A percentile compares a stretch with the other conserved stretches of the same genome.
These are phyloP conservation scores for Neurospora hispaniola DNA, from an alignment of 495 filamentous ascomycete species.

Conservation along the genomic window DNA sequence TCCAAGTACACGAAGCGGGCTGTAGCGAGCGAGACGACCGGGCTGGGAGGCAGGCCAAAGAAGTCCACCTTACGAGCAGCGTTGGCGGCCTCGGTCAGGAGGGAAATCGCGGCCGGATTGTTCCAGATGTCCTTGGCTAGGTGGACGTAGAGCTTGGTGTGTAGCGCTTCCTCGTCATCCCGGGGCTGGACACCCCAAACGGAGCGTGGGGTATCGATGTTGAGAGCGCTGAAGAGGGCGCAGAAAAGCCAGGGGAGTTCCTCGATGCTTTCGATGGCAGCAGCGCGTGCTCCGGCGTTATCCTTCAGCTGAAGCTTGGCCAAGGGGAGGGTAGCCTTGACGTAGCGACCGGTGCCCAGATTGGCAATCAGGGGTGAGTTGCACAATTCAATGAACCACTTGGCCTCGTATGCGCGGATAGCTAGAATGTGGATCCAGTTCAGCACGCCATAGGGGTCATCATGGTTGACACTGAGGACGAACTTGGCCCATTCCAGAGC, in stretches of 20 bases:
- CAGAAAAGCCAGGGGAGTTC: slow-evolving; percentile 72
- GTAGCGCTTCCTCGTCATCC: slow-evolving; percentile 56
- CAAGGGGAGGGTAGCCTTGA: slow-evolving; percentile 60
- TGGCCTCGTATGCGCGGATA: slow-evolving; percentile 64
- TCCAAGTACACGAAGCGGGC: slow-evolving; percentile 73
- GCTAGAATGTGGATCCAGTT: slow-evolving; percentile 75
- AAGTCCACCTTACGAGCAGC: slow-evolving; percentile 34
- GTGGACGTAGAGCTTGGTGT: slow-evolving; percentile 68
- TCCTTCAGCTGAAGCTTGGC: slow-evolving; percentile 63
- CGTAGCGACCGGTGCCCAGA: slow-evolving; percentile 42
- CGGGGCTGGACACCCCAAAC: slow-evolving; percentile 73
- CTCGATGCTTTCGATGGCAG: slow-evolving; percentile 55
- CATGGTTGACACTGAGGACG: slow-evolving; percentile 62
- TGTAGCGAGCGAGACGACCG: slow-evolving; percentile 38
- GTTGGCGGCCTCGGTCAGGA: slow-evolving; percentile 61
- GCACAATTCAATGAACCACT: slow-evolving; percentile 64
- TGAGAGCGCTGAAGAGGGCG: slow-evolving; percentile 64
- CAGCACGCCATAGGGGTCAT: slow-evolving; percentile 73
- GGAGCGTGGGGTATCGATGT: slow-evolving; percentile 58
- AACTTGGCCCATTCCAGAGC: slow-evolving; percentile 90
- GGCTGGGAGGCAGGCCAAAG: slow-evolving; percentile 35
- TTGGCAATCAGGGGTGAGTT: slow-evolving; percentile 41
- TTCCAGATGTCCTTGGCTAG: slow-evolving; percentile 87
- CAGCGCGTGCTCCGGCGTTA: slow-evolving; percentile 47
- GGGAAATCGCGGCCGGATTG: slow-evolving; percentile 55